Base-by-base conservation (phyloP, 139 green algal species). In the Coelastrella sp. region DNA sequence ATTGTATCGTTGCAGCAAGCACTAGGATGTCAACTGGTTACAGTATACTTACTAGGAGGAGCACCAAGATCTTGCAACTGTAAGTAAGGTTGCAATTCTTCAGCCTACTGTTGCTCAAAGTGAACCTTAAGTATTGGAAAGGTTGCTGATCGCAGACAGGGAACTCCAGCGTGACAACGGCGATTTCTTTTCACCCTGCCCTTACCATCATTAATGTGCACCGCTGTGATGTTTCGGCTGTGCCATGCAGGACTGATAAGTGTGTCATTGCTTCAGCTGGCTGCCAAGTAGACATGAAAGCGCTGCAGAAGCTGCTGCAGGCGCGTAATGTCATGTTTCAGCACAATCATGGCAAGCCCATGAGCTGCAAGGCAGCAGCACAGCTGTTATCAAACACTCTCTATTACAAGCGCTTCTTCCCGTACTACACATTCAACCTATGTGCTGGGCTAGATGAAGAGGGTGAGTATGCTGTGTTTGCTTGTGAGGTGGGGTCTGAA, bases 351-450 rank as follows among this genome's bases (percentile, higher is more conserved):
- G 91, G 89, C 72, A 94, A 94, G 87, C 90, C 93, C 73, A 99
- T 99, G 95, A 92, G 88, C 66, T 95, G 94, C 73, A 80, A 88
- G 30, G 97, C 96, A 4, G 91, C 95, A 35, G 97, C 98, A 3
- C 98, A 99, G 94, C 94, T 99, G 74, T 91, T 99, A 38, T 95
- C 92, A 64, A 99, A 99, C 93, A 99, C 97, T 11, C 89, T 98
- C 53, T 98, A 98, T 90, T 94, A 96, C 86, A 97, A 98, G 89
- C 94, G 98, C 80, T 99, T 99, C 94, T 99, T 99, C 88, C 98
- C 98, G 4, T 99, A 98, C 91, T 99, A 99, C 95, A 98, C 98
- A 21, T 99, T 98, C 88, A 99, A 99, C 92, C 86, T 99, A 30
- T 90, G 92, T n/a, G 95, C 90, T 0, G 98, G 98, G 27, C 89